Evolutionary conservation across 495 filamentous ascomycete genomes (phyloP).

Genomic region (Copromyces sp.): DNA sequence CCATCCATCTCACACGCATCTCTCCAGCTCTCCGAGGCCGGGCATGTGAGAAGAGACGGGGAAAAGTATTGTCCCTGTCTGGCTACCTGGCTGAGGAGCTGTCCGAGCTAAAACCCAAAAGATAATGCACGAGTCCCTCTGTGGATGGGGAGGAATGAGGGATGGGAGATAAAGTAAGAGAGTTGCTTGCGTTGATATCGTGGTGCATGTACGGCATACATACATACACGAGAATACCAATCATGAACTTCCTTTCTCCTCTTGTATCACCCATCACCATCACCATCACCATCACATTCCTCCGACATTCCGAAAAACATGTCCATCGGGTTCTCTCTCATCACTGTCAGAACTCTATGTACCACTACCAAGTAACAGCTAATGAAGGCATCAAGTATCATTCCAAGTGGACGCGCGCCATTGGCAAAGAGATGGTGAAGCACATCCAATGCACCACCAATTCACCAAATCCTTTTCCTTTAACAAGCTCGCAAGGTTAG

Average conservation of each 20-base stretch:
- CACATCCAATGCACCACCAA: neutral
- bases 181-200: neutral
- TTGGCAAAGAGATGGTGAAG: neutral
- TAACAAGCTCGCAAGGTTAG: neutral
- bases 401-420: neutral
- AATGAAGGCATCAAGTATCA: neutral
- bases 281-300: neutral
- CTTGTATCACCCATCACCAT: neutral
- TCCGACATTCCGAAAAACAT: neutral
- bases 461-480: neutral
- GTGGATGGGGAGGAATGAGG: neutral
- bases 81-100: neutral
- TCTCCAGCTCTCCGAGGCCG: neutral
- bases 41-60: neutral
- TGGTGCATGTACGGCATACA: neutral
- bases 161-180: neutral
- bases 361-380: neutral
- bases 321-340: neutral
- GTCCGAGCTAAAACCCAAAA: neutral
- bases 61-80: neutral
- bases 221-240: neutral
- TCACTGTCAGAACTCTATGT: neutral
- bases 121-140: neutral
- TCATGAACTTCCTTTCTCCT: neutral
- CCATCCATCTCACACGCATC: neutral